Evolutionary conservation across 2,329 filamentous ascomycete species (phyloP).

Genomic region (Pseudophaeomoniella oleicola): DNA sequence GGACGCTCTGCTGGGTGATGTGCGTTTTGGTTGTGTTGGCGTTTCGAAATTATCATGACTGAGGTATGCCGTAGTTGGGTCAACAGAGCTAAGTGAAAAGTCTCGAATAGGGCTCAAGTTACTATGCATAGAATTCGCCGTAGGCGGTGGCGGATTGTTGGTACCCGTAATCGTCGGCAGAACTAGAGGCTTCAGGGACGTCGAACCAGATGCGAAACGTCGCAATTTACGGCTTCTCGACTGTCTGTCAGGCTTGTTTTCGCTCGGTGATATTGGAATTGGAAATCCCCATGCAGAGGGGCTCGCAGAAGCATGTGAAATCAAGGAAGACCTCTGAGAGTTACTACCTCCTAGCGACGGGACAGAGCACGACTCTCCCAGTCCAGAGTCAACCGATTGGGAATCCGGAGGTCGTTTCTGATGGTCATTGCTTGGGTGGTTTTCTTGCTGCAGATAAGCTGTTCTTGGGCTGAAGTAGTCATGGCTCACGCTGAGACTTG

Average conservation of each 20-base stretch:
- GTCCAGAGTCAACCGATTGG: slow-evolving; percentile 11
- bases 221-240: slow-evolving; percentile 14
- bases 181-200: slow-evolving; percentile 19
- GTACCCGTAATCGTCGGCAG: slow-evolving; percentile 12
- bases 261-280: slow-evolving; percentile 12
- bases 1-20: slow-evolving; percentile 8
- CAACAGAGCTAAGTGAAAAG: slow-evolving; percentile 5
- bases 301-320: slow-evolving; percentile 11
- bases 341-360: slow-evolving; percentile 4
- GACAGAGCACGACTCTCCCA: slow-evolving; percentile 10
- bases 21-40: slow-evolving; percentile 16
- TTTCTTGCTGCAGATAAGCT: slow-evolving; percentile 6
- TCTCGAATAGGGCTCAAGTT: slow-evolving; percentile 12
- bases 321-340: slow-evolving; percentile 14
- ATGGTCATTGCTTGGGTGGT: slow-evolving; percentile 1
- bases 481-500: neutral
- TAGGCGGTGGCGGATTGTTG: neutral
- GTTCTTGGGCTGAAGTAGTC: slow-evolving; percentile 2
- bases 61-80: slow-evolving; percentile 12
- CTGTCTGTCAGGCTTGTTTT: slow-evolving; percentile 2
- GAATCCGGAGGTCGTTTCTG: slow-evolving; percentile 5
- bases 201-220: slow-evolving; percentile 20
- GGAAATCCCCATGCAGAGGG: slow-evolving; percentile 11
- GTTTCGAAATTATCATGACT: slow-evolving; percentile 17
- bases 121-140: neutral